Evolutionary conservation across 139 green algal species (phyloP), one percentile per base, ranked within the genome.

Genomic region (Yamagishiella unicocca): DNA sequence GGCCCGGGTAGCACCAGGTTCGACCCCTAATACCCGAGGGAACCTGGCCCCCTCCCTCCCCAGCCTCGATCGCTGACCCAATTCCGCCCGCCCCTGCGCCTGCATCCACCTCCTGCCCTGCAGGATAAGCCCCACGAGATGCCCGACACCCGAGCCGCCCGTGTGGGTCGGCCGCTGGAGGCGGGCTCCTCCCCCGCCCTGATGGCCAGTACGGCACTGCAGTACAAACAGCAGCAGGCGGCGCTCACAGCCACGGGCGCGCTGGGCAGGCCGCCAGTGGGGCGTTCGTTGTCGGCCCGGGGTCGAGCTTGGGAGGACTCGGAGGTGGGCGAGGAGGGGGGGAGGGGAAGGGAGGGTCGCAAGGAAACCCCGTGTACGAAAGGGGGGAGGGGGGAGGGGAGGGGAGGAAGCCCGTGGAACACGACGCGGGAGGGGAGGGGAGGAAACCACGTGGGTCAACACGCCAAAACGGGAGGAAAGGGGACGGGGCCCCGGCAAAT

Each of bases 141-240:
- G 42, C 80, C 80, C 29, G 64, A 55, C 64, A 40, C 43, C 66
- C 80, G 80, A 1, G 80, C 80, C 17, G 43, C 64, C n/a, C 80
- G 80, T 21, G 80, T 86, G 22, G 80, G 80, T 22, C 80, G 80
- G 22, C 80, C 80, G 33, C 80, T 86, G 80, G 80, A 86, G 31
- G 62, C 80, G n/a, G 40, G 33, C 61, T 29, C 24, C 77, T n/a
- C 38, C 35, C 12, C 53, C 77, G 38, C 55, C 24, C 55, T 14
- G 25, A 55, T 73, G 33, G 24, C 53, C 33, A 29, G 6, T 29
- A 43, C 55, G 38, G 21, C 70, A 1, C 70, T 24, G n/a, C 72
- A 43, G 43, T 45, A 62, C 27, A 27, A 80, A 29, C 72, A 80
- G 45, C 43, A 40, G 43, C 42, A n/a, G 72, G 43, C 72, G 2